Conservation (phyloP, 768 basidiomycete genomes). For the Roridomyces roridus region DNA sequence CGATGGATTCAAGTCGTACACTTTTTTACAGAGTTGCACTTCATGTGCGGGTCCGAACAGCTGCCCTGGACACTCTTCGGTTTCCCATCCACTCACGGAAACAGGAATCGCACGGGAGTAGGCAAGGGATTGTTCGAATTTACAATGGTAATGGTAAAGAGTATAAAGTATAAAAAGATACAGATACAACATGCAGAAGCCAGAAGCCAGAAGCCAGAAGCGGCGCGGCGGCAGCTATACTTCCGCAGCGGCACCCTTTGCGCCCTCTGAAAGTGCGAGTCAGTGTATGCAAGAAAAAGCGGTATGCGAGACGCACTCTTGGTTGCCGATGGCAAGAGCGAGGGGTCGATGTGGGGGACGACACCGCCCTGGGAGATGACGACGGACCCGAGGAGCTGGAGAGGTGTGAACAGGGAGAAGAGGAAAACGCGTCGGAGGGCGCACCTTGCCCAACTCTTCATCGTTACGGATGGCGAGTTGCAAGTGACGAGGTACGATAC, state of each 20-base stretch:
- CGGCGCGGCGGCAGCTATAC: not conserved
- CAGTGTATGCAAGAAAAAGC: not conserved
- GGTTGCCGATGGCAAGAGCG: constrained; percentile 39
- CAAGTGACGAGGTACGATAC: constrained; percentile 94
- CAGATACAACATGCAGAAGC: not conserved
- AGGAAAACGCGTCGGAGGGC: not conserved
- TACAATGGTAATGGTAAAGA: too few relatives aligned
- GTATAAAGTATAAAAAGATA: not conserved
- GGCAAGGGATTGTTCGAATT: too few relatives aligned
- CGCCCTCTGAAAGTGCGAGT: not conserved
- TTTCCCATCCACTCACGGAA: too few relatives aligned
- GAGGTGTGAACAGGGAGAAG: not conserved
- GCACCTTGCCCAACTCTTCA: constrained; percentile 66
- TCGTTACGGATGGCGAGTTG: constrained; percentile 96
- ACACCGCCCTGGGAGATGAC: constrained; percentile 97
- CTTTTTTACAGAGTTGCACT: too few relatives aligned
- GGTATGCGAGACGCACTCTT: constrained; percentile 7
- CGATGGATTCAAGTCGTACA: too few relatives aligned
- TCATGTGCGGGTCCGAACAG: too few relatives aligned
- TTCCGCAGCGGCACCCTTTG: not conserved
- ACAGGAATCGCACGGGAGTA: too few relatives aligned
- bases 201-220: too few relatives aligned
- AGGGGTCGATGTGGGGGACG: constrained; percentile 73
- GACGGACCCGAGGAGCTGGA: constrained; percentile 71
- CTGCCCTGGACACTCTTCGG: too few relatives aligned